Conservation (phyloP, 306 rosid species). For the Vicia faba region DNA sequence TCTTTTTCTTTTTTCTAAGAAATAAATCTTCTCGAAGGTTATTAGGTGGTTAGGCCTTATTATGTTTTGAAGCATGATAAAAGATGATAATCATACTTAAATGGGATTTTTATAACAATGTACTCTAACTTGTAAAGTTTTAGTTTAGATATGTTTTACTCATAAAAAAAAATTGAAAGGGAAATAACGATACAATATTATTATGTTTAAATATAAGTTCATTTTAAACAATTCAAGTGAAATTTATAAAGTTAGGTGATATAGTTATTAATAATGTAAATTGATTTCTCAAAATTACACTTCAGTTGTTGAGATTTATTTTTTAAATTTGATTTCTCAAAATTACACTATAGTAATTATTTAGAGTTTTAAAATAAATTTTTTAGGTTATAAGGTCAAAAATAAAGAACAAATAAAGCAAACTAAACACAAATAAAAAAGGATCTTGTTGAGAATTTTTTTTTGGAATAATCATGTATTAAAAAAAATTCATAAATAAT, state of each 20-base stretch:
- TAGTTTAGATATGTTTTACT: not conserved
- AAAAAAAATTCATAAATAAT: no score
- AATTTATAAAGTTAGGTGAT: not conserved
- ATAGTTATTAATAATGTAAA: not conserved
- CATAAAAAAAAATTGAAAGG: not conserved
- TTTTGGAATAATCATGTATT: no score
- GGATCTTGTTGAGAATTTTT: no score
- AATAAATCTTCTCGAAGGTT: not conserved
- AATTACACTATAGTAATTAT: no score
- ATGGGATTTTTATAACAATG: not conserved
- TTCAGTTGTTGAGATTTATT: no score
- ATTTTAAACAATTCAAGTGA: not conserved
- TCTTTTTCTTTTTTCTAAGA: constrained; percentile 21
- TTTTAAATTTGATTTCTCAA: no score
- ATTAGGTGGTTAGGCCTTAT: constrained; percentile 2
- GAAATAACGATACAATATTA: not conserved
- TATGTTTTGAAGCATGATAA: not conserved
- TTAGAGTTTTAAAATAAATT: no score
- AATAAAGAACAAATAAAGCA: no score
- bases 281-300: no score
- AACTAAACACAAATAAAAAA: no score
- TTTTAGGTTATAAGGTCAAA: no score
- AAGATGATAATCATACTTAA: not conserved
- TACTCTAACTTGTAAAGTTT: not conserved
- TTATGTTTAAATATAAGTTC: not conserved